phyloP scores from a whole-genome alignment of 2,329 filamentous ascomycete species.

The Aureobasidium namibiae region DNA sequence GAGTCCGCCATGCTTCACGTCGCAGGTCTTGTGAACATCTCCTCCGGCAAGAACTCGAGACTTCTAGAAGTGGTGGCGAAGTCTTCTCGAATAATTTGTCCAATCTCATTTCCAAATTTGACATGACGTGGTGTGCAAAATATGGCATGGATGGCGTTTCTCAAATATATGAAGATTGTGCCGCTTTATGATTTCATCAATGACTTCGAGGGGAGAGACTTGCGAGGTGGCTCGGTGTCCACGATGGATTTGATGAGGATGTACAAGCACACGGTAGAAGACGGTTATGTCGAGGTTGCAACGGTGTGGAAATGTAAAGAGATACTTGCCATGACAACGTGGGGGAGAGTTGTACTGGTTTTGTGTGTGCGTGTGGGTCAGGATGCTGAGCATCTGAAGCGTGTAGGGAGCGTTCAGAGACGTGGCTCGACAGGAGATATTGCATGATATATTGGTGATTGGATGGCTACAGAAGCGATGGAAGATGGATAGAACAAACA shows the following conservation, averaged over 20 bases:
- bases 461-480: not conserved
- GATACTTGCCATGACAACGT: slow-evolving; percentile 10
- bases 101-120: not conserved
- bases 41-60: not conserved
- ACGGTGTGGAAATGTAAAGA: not conserved
- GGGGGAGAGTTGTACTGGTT: not conserved
- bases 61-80: not conserved
- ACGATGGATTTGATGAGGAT: slow-evolving; percentile 1
- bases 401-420: not conserved
- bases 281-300: not conserved
- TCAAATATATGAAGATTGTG: slow-evolving; percentile 1
- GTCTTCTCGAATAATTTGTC: not conserved
- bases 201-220: not conserved
- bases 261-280: slow-evolving; percentile 1
- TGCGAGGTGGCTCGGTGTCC: not conserved
- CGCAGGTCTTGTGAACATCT: not conserved
- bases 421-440: not conserved
- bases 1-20: not conserved
- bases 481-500: not conserved
- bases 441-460: not conserved
- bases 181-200: not conserved
- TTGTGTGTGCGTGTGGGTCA: not conserved
- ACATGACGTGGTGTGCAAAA: not conserved
- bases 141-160: not conserved
- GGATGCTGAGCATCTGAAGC: not conserved